Base-by-base conservation (phyloP, 306 rosid species). In the Psophocarpus tetragonolobus region DNA sequence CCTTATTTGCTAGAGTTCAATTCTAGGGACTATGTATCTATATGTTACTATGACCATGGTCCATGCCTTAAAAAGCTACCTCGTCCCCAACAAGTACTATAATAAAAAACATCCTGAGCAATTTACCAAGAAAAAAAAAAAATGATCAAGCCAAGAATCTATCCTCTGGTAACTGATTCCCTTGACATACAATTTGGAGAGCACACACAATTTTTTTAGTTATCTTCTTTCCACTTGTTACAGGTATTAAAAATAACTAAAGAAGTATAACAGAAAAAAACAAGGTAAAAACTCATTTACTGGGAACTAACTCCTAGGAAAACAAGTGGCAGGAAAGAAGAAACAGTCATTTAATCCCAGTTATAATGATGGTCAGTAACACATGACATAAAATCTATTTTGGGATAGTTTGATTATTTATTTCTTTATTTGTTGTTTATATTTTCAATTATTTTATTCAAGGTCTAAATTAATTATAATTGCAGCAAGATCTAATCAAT, bases 91-190 rank as follows among this genome's bases (percentile, higher is more conserved):
- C 20, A 50, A 33, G 11, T 38, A 71, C 47, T 18, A 74, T 12
- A 71, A 64, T 17, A 29, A 48, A 77, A 76, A 33, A 36, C 58
- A 56, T 35, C 26, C 33, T 42, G 4, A 38, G 71, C 20, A 71
- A 35, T 38, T 81, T 30, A 44, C 65, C 44, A 44, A 44, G 69
- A 36, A 56, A 56, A 42, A 21, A 17, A 42, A 51, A 12, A 27
- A 76, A 78, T n/a, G n/a, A n/a, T n/a, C 39, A 76, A 67, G 72
- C 51, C n/a, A 50, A 23, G 33, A 33, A 20, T 45, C 47, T 41
- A 41, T 1, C n/a, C 6, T 36, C 47, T 56, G 26, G 48, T 57
- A 44, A 44, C 73, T 62, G 21, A 20, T 41, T 63, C 57, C 67
- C 30, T 50, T 48, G 42, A 41, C 73, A 50, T 26, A 48, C 15